Conservation (phyloP, 352 stramenopile species). For the Lagenidium sp. region DNA sequence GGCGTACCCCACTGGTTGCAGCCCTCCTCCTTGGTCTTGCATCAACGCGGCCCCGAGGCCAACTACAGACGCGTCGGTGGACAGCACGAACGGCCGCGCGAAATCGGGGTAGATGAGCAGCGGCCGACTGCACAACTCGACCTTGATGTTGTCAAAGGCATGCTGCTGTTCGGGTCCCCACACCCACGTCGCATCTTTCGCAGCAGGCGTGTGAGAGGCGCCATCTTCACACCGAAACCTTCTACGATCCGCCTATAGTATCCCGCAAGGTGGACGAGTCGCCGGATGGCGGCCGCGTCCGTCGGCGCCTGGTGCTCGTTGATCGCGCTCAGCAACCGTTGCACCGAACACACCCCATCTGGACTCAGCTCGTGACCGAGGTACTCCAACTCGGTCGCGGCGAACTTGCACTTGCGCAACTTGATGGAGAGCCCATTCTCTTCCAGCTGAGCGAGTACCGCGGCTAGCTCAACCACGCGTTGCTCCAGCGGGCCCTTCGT, state of each 20-base stretch:
- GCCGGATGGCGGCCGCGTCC: slow-evolving; percentile 1
- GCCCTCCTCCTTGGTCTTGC: slow-evolving; percentile 8
- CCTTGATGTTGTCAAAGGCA: slow-evolving; percentile 12
- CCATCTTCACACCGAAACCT: slow-evolving; percentile 6
- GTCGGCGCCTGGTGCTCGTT: not conserved
- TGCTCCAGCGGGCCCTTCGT: not conserved
- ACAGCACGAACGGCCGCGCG: slow-evolving; percentile 13
- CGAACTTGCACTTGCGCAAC: not conserved
- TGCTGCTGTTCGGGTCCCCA: slow-evolving; percentile 10
- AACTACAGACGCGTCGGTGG: slow-evolving; percentile 12
- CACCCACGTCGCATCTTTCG: slow-evolving; percentile 7
- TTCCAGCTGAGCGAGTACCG: not conserved
- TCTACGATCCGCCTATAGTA: slow-evolving; percentile 18
- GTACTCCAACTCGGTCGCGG: not conserved
- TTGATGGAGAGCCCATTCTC: not conserved
- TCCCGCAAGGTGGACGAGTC: slow-evolving; percentile 17
- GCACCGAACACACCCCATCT: not conserved
- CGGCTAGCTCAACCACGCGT: not conserved
- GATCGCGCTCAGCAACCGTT: not conserved
- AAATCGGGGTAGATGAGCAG: slow-evolving; percentile 19
- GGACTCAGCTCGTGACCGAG: not conserved
- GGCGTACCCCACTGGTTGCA: slow-evolving; percentile 9
- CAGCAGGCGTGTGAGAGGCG: slow-evolving; percentile 13
- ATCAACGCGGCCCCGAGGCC: slow-evolving; percentile 12
- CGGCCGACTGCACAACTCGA: not conserved